These are phyloP conservation scores for Decorospora gaudefroyi DNA, from an alignment of 2,329 filamentous ascomycete genomes.

Conservation along the genomic window DNA sequence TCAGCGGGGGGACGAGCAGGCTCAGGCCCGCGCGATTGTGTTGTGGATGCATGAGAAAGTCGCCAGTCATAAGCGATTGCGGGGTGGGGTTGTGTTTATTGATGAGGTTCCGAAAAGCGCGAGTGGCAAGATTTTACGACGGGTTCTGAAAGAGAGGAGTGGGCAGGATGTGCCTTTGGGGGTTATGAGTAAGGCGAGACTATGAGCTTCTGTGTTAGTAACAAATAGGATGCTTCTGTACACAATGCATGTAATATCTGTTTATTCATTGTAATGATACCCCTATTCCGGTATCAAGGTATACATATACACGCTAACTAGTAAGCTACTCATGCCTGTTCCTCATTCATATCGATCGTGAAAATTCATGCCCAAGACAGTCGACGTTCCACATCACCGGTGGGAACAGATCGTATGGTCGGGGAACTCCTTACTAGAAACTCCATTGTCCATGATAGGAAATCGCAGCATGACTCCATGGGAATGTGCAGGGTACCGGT, in stretches of 20 bases:
- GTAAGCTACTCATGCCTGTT: background rate
- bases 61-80: constrained; percentile 35
- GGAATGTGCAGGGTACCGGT: background rate
- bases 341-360: constrained; percentile 8
- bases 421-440: no score
- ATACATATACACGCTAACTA: constrained; percentile 1
- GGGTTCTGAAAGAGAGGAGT: constrained; percentile 29
- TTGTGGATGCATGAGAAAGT: constrained; percentile 31
- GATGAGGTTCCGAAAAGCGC: constrained; percentile 55
- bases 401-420: no score
- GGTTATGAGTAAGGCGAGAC: constrained; percentile 17
- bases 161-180: constrained; percentile 24
- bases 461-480: background rate
- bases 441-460: constrained; percentile 3
- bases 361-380: background rate
- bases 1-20: constrained; percentile 12
- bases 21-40: constrained; percentile 20
- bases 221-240: no score
- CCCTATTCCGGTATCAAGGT: background rate
- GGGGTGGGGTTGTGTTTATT: constrained; percentile 49
- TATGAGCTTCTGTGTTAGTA: no score
- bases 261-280: no score
- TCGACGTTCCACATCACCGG: background rate
- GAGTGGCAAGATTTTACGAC: constrained; percentile 54
- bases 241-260: no score